These are phyloP conservation scores for Groenewaldozyma sp. DNA, from an alignment of 1,139 yeast genomes.

Conservation along the genomic window DNA sequence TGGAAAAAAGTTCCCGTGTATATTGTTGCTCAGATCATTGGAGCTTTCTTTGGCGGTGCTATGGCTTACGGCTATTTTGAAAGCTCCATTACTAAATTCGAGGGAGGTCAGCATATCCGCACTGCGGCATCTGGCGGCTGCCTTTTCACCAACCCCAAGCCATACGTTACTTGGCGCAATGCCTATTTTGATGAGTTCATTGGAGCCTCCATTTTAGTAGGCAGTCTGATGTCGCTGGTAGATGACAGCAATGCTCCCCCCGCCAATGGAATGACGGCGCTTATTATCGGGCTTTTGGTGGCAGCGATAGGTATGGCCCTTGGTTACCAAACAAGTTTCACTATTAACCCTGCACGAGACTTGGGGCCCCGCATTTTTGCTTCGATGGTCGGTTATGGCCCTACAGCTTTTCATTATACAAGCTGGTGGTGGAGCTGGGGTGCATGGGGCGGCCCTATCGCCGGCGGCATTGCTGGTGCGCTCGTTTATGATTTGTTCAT, in stretches of 20 bases:
- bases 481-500: not conserved
- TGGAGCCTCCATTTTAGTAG: constrained; percentile 6
- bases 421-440: not conserved
- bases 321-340: not conserved
- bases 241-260: not conserved
- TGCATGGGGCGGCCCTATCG: not conserved
- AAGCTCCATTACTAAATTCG: constrained; percentile 22
- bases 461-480: not conserved
- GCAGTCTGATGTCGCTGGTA: not conserved
- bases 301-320: not conserved
- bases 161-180: not conserved
- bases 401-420: not conserved
- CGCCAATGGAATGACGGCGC: not conserved
- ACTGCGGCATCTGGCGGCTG: not conserved
- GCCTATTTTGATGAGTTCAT: not conserved
- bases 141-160: not conserved
- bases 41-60: constrained; percentile 24
- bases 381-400: not conserved
- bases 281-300: not conserved
- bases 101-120: constrained; percentile 16
- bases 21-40: constrained; percentile 23
- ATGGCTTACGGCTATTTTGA: constrained; percentile 25
- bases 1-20: constrained; percentile 26
- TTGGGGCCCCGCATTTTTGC: not conserved
- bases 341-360: not conserved